Conservation (phyloP, 352 stramenopile genomes). For the Phytophthora quininea region DNA sequence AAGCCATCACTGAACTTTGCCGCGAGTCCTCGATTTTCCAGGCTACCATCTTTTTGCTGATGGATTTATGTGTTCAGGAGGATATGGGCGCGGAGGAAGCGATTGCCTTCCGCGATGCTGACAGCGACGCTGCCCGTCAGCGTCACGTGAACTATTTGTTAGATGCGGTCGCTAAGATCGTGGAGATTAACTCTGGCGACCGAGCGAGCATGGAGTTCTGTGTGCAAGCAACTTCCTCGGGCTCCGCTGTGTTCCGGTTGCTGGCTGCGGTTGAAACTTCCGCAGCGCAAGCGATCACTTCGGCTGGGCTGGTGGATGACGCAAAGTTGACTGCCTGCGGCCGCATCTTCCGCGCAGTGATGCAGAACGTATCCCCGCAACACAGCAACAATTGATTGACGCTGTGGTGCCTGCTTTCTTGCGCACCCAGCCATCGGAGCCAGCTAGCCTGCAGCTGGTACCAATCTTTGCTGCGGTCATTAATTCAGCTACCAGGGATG, state of each 20-base stretch:
- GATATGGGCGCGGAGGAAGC: conserved; percentile 17
- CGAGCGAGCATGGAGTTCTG: conserved; percentile 86
- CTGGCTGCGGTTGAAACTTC: conserved; percentile 69
- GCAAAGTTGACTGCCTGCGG: conserved; percentile 56
- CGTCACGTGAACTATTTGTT: conserved; percentile 60
- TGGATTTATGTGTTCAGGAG: conserved; percentile 58
- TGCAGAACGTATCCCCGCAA: conserved; percentile 73
- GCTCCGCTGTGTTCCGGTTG: conserved; percentile 69
- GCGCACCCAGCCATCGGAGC: conserved; percentile 38
- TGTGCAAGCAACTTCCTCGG: conserved; percentile 42
- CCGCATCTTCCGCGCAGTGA: conserved; percentile 73
- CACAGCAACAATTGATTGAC: conserved; percentile 69
- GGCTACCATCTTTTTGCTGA: conserved; percentile 74
- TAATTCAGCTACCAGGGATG: conserved; percentile 69
- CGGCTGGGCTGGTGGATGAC: conserved; percentile 38
- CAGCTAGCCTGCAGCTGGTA: conserved; percentile 66
- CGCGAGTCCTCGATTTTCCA: conserved; percentile 81
- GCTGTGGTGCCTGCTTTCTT: conserved; percentile 69
- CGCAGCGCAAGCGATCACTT: conserved; percentile 40
- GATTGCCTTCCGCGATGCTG: conserved; percentile 44
- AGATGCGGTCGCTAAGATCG: conserved; percentile 78
- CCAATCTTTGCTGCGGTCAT: conserved; percentile 80
- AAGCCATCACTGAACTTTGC: conserved; percentile 79
- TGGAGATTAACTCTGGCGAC: conserved; percentile 77
- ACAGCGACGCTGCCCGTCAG: conserved; percentile 32